Evolutionary conservation across 257 asterid species (phyloP).

Genomic region (Plantago major): DNA sequence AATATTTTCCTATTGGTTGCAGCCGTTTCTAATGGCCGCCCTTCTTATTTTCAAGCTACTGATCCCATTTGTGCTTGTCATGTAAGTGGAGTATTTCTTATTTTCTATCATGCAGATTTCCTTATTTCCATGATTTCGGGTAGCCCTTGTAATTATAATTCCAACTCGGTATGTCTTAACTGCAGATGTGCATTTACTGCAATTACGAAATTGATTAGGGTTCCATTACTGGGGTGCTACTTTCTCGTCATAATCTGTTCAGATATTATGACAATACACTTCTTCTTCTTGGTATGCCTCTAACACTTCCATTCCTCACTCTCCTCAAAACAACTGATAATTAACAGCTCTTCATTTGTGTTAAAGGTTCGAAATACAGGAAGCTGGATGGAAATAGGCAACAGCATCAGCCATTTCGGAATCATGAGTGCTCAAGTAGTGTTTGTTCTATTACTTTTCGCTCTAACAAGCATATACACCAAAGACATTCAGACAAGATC

Average conservation of each 20-base stretch:
- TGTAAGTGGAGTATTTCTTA: conserved; percentile 46
- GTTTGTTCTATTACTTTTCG: conserved; percentile 80
- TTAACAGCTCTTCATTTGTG: conserved; percentile 8
- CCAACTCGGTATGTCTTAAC: not conserved
- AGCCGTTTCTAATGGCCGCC: conserved; percentile 98
- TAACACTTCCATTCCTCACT: not conserved
- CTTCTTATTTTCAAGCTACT: conserved; percentile 82
- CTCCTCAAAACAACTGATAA: not conserved
- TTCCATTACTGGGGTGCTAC: conserved; percentile 86
- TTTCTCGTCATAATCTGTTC: conserved; percentile 90
- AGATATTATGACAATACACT: conserved; percentile 92
- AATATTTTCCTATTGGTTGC: conserved; percentile 33
- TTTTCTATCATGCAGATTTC: not conserved
- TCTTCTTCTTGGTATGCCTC: conserved; percentile 85
- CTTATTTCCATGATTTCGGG: too few species aligned
- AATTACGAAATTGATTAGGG: conserved; percentile 61
- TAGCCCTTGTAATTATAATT: not conserved
- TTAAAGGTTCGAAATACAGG: conserved; percentile 82
- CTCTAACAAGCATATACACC: conserved; percentile 70
- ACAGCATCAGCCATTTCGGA: conserved; percentile 97
- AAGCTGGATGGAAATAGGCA: conserved; percentile 99
- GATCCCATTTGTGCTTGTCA: conserved; percentile 80
- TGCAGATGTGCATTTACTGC: conserved; percentile 89
- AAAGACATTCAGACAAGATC: conserved; percentile 58
- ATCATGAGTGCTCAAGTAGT: conserved; percentile 99